These are phyloP conservation scores for Fomitopsis pinicola DNA, from an alignment of 1,284 basidiomycete genomes.

Conservation along the genomic window DNA sequence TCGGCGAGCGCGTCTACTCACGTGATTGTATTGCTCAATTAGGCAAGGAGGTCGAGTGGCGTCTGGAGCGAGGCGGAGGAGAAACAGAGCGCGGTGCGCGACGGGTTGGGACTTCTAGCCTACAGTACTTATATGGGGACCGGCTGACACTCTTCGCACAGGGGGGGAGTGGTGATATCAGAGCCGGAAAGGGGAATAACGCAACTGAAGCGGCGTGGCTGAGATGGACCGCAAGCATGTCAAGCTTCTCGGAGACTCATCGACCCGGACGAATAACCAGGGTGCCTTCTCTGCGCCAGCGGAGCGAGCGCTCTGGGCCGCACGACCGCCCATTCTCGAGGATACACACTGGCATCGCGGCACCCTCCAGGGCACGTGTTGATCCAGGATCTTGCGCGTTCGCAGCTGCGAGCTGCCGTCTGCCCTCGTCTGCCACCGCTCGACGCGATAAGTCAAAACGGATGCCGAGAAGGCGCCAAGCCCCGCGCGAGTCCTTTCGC, in stretches of 20 bases:
- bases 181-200: not conserved
- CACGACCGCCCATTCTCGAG: constrained; percentile 2
- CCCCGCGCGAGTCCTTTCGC: not conserved
- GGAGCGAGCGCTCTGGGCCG: constrained; percentile 3
- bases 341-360: not conserved
- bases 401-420: not conserved
- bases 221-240: not conserved
- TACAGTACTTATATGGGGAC: not conserved
- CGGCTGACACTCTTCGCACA: not conserved
- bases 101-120: not conserved
- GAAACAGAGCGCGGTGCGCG: not conserved
- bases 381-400: constrained; percentile 2
- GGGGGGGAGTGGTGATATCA: not conserved
- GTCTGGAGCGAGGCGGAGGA: not conserved
- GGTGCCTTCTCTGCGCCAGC: constrained; percentile 6
- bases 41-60: not conserved
- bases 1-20: not conserved
- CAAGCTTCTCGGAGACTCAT: not conserved
- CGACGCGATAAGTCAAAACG: not conserved
- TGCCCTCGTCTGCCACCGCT: not conserved
- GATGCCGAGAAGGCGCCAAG: not conserved
- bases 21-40: not conserved
- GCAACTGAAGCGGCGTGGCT: not conserved
- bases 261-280: constrained; percentile 4
- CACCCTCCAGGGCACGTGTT: constrained; percentile 5